Percentiles rank a stretch among this genome's conserved stretches.
Evolutionary conservation across 2,329 filamentous ascomycete genomes (phyloP).

Genomic region (Davidsoniella virescens): DNA sequence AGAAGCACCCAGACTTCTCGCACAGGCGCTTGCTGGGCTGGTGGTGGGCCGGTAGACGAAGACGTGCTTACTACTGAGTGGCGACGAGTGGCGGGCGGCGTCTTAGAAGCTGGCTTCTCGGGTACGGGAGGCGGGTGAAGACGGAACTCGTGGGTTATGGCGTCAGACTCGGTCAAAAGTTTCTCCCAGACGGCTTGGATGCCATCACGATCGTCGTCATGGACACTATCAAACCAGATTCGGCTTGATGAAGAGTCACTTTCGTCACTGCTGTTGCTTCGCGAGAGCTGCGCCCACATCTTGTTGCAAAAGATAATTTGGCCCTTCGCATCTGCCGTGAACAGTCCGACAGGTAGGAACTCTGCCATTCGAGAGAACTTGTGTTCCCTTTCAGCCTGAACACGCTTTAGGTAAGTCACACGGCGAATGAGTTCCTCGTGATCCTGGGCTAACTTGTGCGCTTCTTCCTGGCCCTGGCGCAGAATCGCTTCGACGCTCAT

Average conservation of each 20-base stretch:
- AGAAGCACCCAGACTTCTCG: slow-evolving; percentile 47
- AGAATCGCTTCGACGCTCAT: slow-evolving; percentile 41
- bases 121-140: slow-evolving; percentile 51
- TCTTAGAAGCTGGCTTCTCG: background rate
- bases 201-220: slow-evolving; percentile 44
- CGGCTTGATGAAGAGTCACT: slow-evolving; percentile 26
- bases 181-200: slow-evolving; percentile 46
- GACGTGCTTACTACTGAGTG: slow-evolving; percentile 31
- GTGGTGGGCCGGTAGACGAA: slow-evolving; percentile 16
- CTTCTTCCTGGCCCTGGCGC: slow-evolving; percentile 69
- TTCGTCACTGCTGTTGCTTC: slow-evolving; percentile 36
- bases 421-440: slow-evolving; percentile 44
- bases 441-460: slow-evolving; percentile 54
- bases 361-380: slow-evolving; percentile 75
- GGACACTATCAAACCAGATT: slow-evolving; percentile 56
- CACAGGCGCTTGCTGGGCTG: no score
- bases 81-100: background rate
- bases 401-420: slow-evolving; percentile 27
- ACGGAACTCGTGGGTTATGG: slow-evolving; percentile 56
- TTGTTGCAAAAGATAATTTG: slow-evolving; percentile 68
- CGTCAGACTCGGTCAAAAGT: slow-evolving; percentile 42
- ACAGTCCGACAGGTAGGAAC: slow-evolving; percentile 69
- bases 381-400: slow-evolving; percentile 52
- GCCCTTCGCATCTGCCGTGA: slow-evolving; percentile 59
- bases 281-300: slow-evolving; percentile 57